Evolutionary conservation across 176 grass and related monocot genomes (phyloP), one percentile per base, ranked within the genome.

Genomic region (Poa pratensis): DNA sequence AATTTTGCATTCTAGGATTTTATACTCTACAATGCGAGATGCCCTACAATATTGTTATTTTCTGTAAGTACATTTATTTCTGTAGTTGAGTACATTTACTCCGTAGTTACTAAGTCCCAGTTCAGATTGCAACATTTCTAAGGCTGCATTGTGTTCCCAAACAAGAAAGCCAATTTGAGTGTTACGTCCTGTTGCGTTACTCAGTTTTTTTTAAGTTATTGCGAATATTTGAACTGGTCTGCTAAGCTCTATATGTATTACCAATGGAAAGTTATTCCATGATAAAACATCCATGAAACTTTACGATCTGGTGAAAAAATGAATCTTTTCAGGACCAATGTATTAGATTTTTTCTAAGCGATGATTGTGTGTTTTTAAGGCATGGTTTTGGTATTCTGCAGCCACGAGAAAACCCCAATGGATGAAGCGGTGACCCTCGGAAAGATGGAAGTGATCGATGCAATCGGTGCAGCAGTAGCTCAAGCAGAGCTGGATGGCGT

Each of bases 341-440:
- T 53, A 57, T 83, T 80, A 19, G 49, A 16, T 66, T 62, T 71
- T 71, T 51, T 2, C 6, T 28, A 8, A 17, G 50, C 19, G 9
- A 32, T 19, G 75, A 48, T 3, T 27, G 37, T 19, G 2, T 27
- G 3, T 27, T 69, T 63, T 7, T 12, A 39, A 68, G 55, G 20
- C 59, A 69, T 84, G 20, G 34, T 88, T 35, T 82, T 70, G 9
- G 73, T 54, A 34, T 88, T 76, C 62, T 87, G 58, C 84, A 99
- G 93, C 88, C 94, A 99, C 77, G 96, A 96, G 81, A 89, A 88
- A 90, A 96, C 91, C 54, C 96, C 96, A 37, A 90, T 95, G 87
- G 96, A 94, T 84, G 96, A 99, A 89, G 96, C 91, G 17, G 91
- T 96, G 75, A 87, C 43, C 39, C 89, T 69, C 9, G 91, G 96